Percentiles rank a stretch among this genome's conserved stretches.
Evolutionary conservation across 2,329 filamentous ascomycete genomes (phyloP).

Genomic region (Thelonectria olida): DNA sequence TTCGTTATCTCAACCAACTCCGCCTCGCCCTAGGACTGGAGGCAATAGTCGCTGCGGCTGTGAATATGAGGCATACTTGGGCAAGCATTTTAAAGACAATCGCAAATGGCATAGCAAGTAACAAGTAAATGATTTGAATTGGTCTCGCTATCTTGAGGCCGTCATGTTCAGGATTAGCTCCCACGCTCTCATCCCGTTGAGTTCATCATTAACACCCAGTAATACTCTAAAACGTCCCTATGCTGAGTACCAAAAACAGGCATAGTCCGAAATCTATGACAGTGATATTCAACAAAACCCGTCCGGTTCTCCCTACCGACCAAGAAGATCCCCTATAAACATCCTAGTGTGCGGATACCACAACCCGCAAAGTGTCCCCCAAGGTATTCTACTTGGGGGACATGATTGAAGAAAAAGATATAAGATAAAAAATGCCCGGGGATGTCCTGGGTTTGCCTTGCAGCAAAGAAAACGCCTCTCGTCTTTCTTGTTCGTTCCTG

Average conservation of each 20-base stretch:
- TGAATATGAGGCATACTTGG: too few species aligned
- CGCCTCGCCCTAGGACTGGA: not conserved
- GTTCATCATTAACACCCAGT: conserved; percentile 33
- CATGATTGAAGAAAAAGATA: conserved; percentile 15
- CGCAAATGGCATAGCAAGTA: too few species aligned
- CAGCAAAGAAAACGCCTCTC: conserved; percentile 40
- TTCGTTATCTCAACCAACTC: not conserved
- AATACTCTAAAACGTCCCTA: conserved; percentile 19
- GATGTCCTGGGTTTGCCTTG: conserved; percentile 12
- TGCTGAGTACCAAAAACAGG: conserved; percentile 21
- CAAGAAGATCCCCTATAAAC: not conserved
- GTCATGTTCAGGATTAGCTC: conserved; percentile 28
- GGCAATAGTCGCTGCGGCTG: not conserved
- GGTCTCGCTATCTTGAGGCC: conserved; percentile 17
- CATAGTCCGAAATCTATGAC: conserved; percentile 34
- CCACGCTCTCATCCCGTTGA: conserved; percentile 23
- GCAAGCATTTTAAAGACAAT: too few species aligned
- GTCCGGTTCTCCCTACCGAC: conserved; percentile 1
- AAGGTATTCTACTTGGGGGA: conserved; percentile 21
- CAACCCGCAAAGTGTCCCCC: conserved; percentile 16
- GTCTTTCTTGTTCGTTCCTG: conserved; percentile 28
- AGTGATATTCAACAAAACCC: conserved; percentile 28
- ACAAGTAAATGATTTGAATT: conserved; percentile 3
- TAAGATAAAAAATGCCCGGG: conserved; percentile 8
- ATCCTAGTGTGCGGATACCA: conserved; percentile 27